Base-by-base conservation (phyloP, 169 alveolate genomes). In the Plasmodium vivax region DNA sequence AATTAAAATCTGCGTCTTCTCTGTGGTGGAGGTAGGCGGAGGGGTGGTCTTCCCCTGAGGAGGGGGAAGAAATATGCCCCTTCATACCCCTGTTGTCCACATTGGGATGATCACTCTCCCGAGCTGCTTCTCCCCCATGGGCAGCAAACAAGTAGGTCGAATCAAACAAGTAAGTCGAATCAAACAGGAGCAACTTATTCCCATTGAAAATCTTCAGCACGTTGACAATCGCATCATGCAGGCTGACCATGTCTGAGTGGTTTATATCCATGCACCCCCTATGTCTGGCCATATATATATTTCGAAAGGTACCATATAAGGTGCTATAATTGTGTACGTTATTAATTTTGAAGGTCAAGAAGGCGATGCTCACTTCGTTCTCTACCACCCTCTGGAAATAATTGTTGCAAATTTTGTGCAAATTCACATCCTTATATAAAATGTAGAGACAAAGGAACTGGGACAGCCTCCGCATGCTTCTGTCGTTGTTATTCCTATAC, bases 381-480 rank as follows among this genome's bases (percentile, higher is more conserved):
- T 90, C 94, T 16, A 82, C 54, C 1, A 90, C 83, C 51, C 81
- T 80, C 14, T 74, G 38, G 74, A 90, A 81, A 54, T 90, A 79
- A 43, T 90, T 90, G 73, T 90, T 90, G n/a, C 87, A 74, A 27
- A 51, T 90, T 9, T 68, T 90, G 45, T 90, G 74, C 32, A 90
- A 32, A 81, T 90, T 90, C 1, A 90, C 81, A 14, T 90, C 94
- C 73, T 81, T 90, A 81, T 90, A 90, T 4, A 90, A 19, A 80
- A 90, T 90, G 47, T 90, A 90, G 12, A 90, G 91, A 41, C 84
- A 94, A 8, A 96, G 80, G 85, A 96, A 95, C 85, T 98, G 99
- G 4, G 99, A 97, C n/a, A 98, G 88, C 51, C 99, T 95, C 9
- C 99, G 91, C 85, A 98, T 97, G 3, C 99, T 98, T 12, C 96